A percentile compares a stretch with the other conserved stretches of the same genome.
Evolutionary conservation across 352 stramenopile species (phyloP).

Genomic region (Phytophthora melonis): DNA sequence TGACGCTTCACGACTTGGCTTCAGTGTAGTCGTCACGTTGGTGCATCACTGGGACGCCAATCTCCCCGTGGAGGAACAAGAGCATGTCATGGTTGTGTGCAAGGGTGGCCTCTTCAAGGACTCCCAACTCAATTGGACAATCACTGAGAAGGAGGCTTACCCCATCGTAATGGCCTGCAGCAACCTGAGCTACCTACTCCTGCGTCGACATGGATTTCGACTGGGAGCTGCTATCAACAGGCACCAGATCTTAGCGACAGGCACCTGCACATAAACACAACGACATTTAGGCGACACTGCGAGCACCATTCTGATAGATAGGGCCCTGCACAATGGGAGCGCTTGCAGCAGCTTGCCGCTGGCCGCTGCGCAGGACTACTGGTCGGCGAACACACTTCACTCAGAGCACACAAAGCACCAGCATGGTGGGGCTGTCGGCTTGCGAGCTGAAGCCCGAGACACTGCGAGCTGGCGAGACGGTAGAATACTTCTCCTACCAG

Average conservation of each 20-base stretch:
- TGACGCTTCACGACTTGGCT: too few species aligned
- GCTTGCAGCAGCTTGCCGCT: background rate
- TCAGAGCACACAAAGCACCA: background rate
- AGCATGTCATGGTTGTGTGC: background rate
- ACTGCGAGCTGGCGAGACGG: too few species aligned
- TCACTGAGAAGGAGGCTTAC: background rate
- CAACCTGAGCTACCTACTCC: background rate
- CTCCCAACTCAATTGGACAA: background rate
- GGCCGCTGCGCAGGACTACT: background rate
- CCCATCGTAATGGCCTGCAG: conserved; percentile 2
- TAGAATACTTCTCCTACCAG: background rate
- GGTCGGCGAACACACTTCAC: background rate
- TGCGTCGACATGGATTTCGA: conserved; percentile 2
- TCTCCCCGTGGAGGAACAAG: background rate
- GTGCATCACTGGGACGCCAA: too few species aligned
- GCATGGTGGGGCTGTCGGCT: background rate
- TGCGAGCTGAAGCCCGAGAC: background rate
- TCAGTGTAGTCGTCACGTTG: too few species aligned
- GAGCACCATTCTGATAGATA: background rate
- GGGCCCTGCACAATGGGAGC: too few species aligned
- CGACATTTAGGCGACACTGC: background rate
- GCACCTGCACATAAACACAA: background rate
- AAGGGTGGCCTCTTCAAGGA: too few species aligned
- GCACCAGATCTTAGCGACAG: background rate
- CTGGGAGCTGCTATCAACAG: background rate